These are phyloP conservation scores for Alternaria consortialis DNA, from an alignment of 2,329 filamentous ascomycete genomes.

Conservation along the genomic window DNA sequence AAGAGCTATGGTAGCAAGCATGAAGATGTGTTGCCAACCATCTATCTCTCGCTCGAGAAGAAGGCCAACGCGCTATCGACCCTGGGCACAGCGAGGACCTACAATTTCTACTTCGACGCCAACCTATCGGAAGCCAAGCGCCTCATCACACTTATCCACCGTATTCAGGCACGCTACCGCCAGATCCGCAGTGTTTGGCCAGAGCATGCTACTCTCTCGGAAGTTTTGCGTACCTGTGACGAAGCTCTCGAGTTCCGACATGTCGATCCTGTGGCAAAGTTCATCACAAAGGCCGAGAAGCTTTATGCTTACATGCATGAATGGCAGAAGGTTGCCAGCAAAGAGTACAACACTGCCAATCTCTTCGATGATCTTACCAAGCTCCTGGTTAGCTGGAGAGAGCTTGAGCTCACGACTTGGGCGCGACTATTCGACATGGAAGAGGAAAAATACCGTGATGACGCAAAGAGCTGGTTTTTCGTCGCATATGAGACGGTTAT, in stretches of 20 bases:
- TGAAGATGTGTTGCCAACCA: slow-evolving; percentile 69
- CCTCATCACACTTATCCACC: slow-evolving; percentile 73
- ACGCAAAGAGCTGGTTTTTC: slow-evolving; percentile 94
- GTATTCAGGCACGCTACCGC: slow-evolving; percentile 75
- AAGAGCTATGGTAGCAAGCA: slow-evolving; percentile 35
- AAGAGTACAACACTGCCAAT: slow-evolving; percentile 72
- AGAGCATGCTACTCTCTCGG: slow-evolving; percentile 79
- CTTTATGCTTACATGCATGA: slow-evolving; percentile 86
- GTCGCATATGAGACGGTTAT: slow-evolving; percentile 91
- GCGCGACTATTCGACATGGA: slow-evolving; percentile 87
- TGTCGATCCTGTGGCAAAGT: slow-evolving; percentile 83
- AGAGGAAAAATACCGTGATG: slow-evolving; percentile 74
- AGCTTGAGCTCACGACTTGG: slow-evolving; percentile 92
- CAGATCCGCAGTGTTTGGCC: slow-evolving; percentile 72
- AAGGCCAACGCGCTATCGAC: slow-evolving; percentile 57
- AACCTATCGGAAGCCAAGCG: slow-evolving; percentile 80
- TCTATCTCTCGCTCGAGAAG: slow-evolving; percentile 72
- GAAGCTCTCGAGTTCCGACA: slow-evolving; percentile 79
- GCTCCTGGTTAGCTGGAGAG: slow-evolving; percentile 86
- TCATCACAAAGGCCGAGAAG: slow-evolving; percentile 87
- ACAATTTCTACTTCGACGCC: slow-evolving; percentile 89
- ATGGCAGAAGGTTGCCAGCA: slow-evolving; percentile 94
- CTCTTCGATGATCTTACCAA: slow-evolving; percentile 82
- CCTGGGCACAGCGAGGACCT: slow-evolving; percentile 54
- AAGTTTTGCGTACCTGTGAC: slow-evolving; percentile 79